Evolutionary conservation across 169 alveolate species (phyloP), one percentile per base, ranked within the genome.

Genomic region (Plasmodium gaboni): DNA sequence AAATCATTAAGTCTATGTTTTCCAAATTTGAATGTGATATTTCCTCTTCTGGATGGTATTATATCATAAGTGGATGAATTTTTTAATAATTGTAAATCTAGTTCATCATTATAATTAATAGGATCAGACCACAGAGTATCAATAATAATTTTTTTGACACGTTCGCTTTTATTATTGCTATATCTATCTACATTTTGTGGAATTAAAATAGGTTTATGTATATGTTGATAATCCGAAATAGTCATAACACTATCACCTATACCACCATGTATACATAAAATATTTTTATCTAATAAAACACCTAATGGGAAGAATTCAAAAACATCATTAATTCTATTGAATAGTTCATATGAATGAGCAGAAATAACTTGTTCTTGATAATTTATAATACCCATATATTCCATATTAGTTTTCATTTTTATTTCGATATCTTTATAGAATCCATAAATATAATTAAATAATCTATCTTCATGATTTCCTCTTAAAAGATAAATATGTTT

Each of bases 251-350:
- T 95, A 48, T 97, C 93, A 7, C 98, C 98, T 51, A 96, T 96
- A 38, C 98, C 98, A 19, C 99, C 99, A 92, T 97, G 99, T 1
- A 98, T 89, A 83, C 99, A 98, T 7, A 98, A 93, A 19, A 98
- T 96, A 74, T 93, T 92, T 61, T 97, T 98, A 65, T 97, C 98
- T 50, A 98, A 93, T n/a, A 95, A 87, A 0, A 99, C 99, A n/a
- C 98, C 98, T 10, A 97, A 92, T 12, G 99, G 98, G 46, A 98
- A 91, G 93, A 96, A 95, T 72, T 98, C 99, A 89, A 98, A 97
- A 17, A 97, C 96, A 53, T 97, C 97, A 89, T 96, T 97, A 5
- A 98, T 96, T 88, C 98, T 93, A 42, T 97, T 95, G 94, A 97
- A 98, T 48, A 98, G 94, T 19, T 98, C 98, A 53, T 97, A 98